Percentiles rank a stretch among this genome's conserved stretches.
Evolutionary conservation across 257 asterid species (phyloP).

Genomic region (Capsicum chinense): DNA sequence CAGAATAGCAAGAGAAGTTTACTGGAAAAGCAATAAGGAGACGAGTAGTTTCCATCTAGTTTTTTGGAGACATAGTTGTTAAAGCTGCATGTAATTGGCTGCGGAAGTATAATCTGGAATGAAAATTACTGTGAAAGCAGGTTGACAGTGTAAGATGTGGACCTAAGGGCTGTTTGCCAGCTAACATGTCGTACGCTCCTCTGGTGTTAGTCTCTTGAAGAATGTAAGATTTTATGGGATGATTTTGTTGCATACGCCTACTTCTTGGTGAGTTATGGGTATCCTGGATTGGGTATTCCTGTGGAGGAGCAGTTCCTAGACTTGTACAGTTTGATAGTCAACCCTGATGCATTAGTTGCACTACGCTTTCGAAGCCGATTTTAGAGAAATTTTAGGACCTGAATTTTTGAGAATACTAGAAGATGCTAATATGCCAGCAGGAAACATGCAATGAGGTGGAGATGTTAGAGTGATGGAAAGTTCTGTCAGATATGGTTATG

Average conservation of each 20-base stretch:
- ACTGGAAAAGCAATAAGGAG: background rate
- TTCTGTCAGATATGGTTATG: background rate
- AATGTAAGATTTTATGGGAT: background rate
- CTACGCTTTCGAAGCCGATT: background rate
- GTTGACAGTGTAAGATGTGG: background rate
- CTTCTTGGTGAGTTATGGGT: background rate
- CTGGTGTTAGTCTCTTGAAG: background rate
- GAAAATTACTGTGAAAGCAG: background rate
- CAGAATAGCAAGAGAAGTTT: background rate
- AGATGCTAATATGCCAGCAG: background rate
- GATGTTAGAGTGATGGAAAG: background rate
- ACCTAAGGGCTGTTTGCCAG: background rate
- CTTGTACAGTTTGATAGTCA: background rate
- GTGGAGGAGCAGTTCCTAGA: background rate
- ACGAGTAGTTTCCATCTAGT: background rate
- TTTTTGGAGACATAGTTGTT: background rate
- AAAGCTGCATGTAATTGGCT: background rate
- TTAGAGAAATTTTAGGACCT: background rate
- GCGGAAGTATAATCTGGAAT: background rate
- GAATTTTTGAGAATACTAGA: background rate
- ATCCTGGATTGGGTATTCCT: background rate
- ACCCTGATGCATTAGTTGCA: slow-evolving; percentile 4
- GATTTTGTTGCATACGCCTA: background rate
- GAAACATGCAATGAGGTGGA: background rate
- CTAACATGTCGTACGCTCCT: background rate